Percentiles rank a stretch among this genome's conserved stretches.
These are phyloP conservation scores for Tetrahymena borealis DNA, from an alignment of 73 alveolate species.

Conservation along the genomic window DNA sequence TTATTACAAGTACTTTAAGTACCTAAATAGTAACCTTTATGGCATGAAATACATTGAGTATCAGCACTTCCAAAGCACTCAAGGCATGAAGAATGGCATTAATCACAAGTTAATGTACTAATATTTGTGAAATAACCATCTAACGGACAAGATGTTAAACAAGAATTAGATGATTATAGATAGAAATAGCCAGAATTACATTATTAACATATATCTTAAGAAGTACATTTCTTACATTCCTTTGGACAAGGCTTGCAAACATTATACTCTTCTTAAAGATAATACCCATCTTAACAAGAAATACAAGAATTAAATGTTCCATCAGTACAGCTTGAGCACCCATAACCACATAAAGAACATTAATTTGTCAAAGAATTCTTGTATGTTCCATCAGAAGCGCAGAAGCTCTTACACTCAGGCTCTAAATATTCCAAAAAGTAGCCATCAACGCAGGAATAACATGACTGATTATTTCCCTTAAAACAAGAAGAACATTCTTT, in stretches of 20 bases:
- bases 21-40: background rate
- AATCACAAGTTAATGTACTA: background rate
- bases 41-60: background rate
- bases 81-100: background rate
- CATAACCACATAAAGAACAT: background rate
- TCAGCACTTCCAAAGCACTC: background rate
- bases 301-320: background rate
- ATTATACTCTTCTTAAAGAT: background rate
- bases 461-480: background rate
- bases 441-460: background rate
- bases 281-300: background rate
- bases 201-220: background rate
- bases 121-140: background rate
- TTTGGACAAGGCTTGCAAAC: background rate
- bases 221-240: background rate
- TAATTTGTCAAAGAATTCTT: background rate
- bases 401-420: background rate
- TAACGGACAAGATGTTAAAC: background rate
- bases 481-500: background rate
- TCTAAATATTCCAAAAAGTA: background rate
- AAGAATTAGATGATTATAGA: background rate
- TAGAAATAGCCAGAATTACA: background rate
- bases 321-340: background rate
- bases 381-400: background rate
- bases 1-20: background rate